Evolutionary conservation across 805 yeast species (phyloP), one percentile per base, ranked within the genome.

Genomic region (Kazachstania kunashirensis): DNA sequence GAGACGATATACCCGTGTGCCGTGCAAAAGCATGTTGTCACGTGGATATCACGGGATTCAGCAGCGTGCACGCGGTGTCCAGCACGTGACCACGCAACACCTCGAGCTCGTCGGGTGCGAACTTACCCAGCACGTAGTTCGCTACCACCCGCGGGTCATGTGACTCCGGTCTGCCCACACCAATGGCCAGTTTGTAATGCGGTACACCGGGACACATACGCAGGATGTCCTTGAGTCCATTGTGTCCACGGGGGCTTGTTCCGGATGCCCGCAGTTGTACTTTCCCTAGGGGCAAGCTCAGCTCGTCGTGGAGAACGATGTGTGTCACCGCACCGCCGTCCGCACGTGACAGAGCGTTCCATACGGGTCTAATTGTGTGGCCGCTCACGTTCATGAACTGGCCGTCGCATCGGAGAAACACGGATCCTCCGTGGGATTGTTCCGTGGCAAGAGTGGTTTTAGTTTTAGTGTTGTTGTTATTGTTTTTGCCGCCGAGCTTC

Each of bases 301-400:
- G 53, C 46, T 88, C 96, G 54, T 88, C 96, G 52, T 84, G 94
- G 1, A 86, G 49, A 0, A 85, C 70, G 2, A 85, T 66, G 40
- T 77, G 61, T 7, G 52, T 59, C 12, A 20, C 12, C 9, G 25
- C 4, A 2, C 71, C 65, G 34, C 65, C 23, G 9, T 14, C 20
- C 50, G 42, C 31, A 5, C 21, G 17, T 36, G 53, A 42, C 34
- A 71, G 47, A 37, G 57, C 49, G n/a, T 53, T 48, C 75, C 77
- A 76, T 8, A 70, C 61, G 12, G 66, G 68, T 6, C 57, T 48
- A 1, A 82, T 62, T 0, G 76, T 70, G n/a, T 56, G 51, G 0
- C 94, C 95, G 42, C 79, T 77, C 1, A 69, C 38, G 52, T 85
- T 85, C 92, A 86, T 86, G 45, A 56, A 77, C 19, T 45, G 46